Evolutionary conservation across 2,329 filamentous ascomycete species (phyloP).

Genomic region (Colletotrichum truncatum): DNA sequence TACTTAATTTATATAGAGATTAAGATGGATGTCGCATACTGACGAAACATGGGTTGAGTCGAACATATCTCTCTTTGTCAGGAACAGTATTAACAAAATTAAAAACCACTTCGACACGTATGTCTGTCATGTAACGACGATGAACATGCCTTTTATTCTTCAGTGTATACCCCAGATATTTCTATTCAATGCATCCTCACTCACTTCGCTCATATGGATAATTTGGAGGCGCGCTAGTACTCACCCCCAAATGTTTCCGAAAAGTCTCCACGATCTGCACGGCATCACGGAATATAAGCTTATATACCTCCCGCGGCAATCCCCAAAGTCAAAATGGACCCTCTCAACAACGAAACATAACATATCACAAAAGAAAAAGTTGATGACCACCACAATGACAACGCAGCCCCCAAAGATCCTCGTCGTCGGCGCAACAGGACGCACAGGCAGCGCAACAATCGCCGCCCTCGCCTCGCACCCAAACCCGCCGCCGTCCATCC

Average conservation of each 20-base stretch:
- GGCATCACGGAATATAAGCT: background rate
- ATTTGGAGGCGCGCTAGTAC: background rate
- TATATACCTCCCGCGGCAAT: too few species aligned
- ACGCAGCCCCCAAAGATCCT: constrained; percentile 49
- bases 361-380: too few species aligned
- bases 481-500: background rate
- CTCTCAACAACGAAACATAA: background rate
- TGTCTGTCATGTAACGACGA: too few species aligned
- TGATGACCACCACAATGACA: background rate
- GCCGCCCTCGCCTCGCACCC: constrained; percentile 30
- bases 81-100: too few species aligned
- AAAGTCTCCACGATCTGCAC: constrained; percentile 3
- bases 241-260: background rate
- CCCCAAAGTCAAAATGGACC: too few species aligned
- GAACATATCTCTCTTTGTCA: too few species aligned
- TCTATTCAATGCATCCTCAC: background rate
- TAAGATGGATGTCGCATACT: too few species aligned
- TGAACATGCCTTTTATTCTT: too few species aligned
- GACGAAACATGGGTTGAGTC: too few species aligned
- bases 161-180: rapidly evolving
- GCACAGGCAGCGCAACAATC: constrained; percentile 54
- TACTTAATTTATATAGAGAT: too few species aligned
- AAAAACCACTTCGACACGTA: too few species aligned
- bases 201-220: background rate
- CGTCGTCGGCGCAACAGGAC: constrained; percentile 55